Base-by-base conservation (phyloP, 176 grass and related monocot genomes). In the Ananas comosus region DNA sequence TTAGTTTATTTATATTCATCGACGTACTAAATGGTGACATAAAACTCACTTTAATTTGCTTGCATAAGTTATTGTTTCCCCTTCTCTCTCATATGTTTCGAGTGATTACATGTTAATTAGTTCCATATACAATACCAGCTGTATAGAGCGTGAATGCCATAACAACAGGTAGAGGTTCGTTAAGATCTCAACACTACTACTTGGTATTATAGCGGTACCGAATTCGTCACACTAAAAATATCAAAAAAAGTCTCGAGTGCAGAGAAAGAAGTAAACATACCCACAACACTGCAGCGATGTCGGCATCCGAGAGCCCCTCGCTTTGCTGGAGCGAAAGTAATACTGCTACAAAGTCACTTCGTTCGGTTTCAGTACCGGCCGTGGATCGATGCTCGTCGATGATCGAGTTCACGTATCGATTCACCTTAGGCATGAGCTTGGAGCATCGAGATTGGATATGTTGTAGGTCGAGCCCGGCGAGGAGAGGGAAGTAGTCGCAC, bases 231-330 rank as follows among this genome's bases (percentile, higher is more conserved):
- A 52, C 8, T 50, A 66, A 6, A 76, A 28, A 14, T 24, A 67
- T 65, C 48, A 70, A 42, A 42, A 42, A 42, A 42, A 42, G 5
- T 42, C 33, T 7, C 1, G 33, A 42, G 33, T 42, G 4, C 4
- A 42, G 33, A 42, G 33, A 42, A 7, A 42, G 4, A 42, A 7
- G 33, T 42, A 4, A 4, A 29, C 80, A 47, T 81, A 91, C 91
- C 91, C 91, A 96, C 49, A 96, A 87, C 59, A 96, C 79, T 4
- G 91, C 84, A 24, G 79, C 84, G 50, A 91, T 87, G 79, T 96
- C 91, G 6, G 72, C 51, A 69, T 96, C 87, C 23, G 81, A 28
- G 64, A 96, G 84, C 51, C 73, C 51, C 79, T 96, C 91, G 49
- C 67, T 80, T 54, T 83, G 78, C 73, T 96, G 87, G 61, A 88